Evolutionary conservation across 2,329 filamentous ascomycete species (phyloP).

Genomic region (Xylariaceae sp.): DNA sequence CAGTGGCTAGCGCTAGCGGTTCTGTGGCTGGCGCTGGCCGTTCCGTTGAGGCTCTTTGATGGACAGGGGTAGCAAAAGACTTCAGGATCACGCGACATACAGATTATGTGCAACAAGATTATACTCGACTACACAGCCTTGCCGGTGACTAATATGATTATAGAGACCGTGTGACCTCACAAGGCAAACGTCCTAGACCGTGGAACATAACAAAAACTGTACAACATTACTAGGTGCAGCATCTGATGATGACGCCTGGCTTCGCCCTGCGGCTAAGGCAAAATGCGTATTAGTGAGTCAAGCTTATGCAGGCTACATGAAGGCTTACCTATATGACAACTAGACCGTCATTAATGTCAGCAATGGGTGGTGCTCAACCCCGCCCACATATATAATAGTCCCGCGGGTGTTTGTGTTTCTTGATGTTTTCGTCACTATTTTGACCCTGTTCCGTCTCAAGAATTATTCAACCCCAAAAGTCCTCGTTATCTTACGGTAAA

Average conservation of each 20-base stretch:
- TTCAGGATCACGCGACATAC: background rate
- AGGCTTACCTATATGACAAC: background rate
- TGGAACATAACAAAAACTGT: background rate
- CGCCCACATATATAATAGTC: constrained; percentile 11
- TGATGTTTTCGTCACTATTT: background rate
- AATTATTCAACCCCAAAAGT: background rate
- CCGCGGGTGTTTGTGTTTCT: background rate
- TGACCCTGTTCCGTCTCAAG: background rate
- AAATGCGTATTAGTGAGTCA: background rate
- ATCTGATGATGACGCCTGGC: background rate
- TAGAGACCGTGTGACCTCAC: no score
- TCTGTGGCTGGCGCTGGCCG: no score
- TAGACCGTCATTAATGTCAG: constrained; percentile 1
- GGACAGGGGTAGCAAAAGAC: no score
- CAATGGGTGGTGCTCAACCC: constrained; percentile 1
- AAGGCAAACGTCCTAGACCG: no score
- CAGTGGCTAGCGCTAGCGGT: no score
- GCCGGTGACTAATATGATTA: background rate
- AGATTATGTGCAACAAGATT: background rate
- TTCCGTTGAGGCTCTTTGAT: no score
- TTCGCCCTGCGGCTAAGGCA: constrained; percentile 15
- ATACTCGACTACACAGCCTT: background rate
- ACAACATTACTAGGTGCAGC: background rate
- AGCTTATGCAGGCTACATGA: constrained; percentile 1
- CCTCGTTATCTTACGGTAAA: background rate